These are phyloP conservation scores for Ilyonectria destructans DNA, from an alignment of 2,329 filamentous ascomycete species.

Conservation along the genomic window DNA sequence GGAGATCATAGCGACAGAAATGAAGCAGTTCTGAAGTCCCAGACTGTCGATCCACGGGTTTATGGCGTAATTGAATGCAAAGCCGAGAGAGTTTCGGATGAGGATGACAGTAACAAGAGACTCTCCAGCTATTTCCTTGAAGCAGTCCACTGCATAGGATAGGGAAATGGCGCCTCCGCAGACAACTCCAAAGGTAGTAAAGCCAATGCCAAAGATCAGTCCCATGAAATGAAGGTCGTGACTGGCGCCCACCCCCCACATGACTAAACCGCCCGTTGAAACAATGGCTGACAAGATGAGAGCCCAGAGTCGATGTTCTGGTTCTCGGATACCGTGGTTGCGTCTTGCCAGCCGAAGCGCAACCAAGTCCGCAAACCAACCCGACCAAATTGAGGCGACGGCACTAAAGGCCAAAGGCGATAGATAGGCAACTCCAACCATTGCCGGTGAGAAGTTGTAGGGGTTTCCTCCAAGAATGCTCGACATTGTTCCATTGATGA, in stretches of 20 bases:
- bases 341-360: slow-evolving; percentile 52
- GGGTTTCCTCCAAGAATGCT: slow-evolving; percentile 51
- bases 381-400: slow-evolving; percentile 27
- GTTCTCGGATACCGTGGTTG: slow-evolving; percentile 55
- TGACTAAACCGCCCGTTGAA: slow-evolving; percentile 59
- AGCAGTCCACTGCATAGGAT: slow-evolving; percentile 55
- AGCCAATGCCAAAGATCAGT: slow-evolving; percentile 53
- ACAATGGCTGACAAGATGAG: slow-evolving; percentile 55
- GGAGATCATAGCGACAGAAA: slow-evolving; percentile 51
- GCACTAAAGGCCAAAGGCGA: slow-evolving; percentile 50
- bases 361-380: slow-evolving; percentile 50
- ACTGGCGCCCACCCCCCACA: slow-evolving; percentile 64
- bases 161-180: slow-evolving; percentile 51
- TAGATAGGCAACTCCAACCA: slow-evolving; percentile 53
- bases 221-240: slow-evolving; percentile 55
- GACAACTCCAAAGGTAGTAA: slow-evolving; percentile 51
- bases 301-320: slow-evolving; percentile 55
- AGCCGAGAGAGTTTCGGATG: slow-evolving; percentile 48
- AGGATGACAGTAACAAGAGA: slow-evolving; percentile 49
- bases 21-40: slow-evolving; percentile 54
- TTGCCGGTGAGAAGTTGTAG: slow-evolving; percentile 54
- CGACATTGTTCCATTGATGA: slow-evolving; percentile 54
- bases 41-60: slow-evolving; percentile 54
- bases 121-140: slow-evolving; percentile 54
- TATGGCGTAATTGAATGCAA: slow-evolving; percentile 49